Base-by-base conservation (phyloP, 1,139 yeast genomes). In the Blastobotrys arbuscula region DNA sequence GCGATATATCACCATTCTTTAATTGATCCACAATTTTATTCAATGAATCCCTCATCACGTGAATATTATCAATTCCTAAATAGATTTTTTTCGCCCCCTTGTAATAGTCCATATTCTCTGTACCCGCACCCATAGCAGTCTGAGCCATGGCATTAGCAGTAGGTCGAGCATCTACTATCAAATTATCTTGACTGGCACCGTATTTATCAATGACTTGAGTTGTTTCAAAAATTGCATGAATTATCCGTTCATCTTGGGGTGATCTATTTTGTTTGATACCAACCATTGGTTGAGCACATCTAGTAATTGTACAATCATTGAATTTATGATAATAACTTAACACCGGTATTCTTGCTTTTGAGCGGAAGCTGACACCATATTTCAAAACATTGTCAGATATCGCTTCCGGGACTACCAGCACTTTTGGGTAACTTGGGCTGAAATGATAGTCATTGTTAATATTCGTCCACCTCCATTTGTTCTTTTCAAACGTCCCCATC, bases 131-230 rank as follows among this genome's bases (percentile, higher is more conserved):
- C 24, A 92, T 69, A 0, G 97, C 97, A 50, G 89, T 88, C 62
- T 92, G 98, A 0, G 97, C 98, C 80, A 89, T 79, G 10, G 98
- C 97, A 66, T 92, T 92, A 0, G 97, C 84, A 12, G 89, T 67
- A 0, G 98, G 98, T 50, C 98, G 72, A 23, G 95, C 84, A 68
- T 92, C 98, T 2, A 89, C 92, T 36, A 92, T 81, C 40, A 92
- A 66, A 57, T 90, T 89, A 45, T 77, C 75, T 47, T 78, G 64
- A 48, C 68, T 39, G 15, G 59, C 59, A 3, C 59, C 61, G 20
- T 58, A 44, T 41, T 55, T 55, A 7, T 55, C 53, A 6, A 49
- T 45, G 16, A 49, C 50, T 16, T 51, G 59, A 37, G 56, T 62
- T 37, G 67, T 67, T 12, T 67, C 64, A 63, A 90, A 89, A 18